Evolutionary conservation across 805 yeast species (phyloP).

Genomic region (Cyberlindnera meyerae): DNA sequence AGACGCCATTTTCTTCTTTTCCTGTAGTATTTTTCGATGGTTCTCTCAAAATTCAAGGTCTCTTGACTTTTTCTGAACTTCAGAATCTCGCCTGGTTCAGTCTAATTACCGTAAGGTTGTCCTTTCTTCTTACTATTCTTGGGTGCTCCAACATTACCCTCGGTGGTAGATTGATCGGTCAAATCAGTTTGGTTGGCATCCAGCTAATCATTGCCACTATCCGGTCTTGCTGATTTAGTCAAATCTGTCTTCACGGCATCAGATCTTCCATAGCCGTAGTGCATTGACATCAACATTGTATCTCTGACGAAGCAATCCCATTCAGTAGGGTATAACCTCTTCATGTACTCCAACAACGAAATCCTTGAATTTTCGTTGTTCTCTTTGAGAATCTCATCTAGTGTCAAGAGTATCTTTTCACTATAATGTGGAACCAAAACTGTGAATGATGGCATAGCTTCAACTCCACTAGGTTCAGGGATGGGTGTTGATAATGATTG

Average conservation of each 20-base stretch:
- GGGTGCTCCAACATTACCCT: no score
- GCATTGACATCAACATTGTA: slow-evolving; percentile 59
- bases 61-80: not conserved
- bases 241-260: slow-evolving; percentile 20
- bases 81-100: no score
- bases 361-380: slow-evolving; percentile 55
- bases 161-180: no score
- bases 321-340: slow-evolving; percentile 64
- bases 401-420: slow-evolving; percentile 71
- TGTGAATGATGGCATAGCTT: slow-evolving; percentile 75
- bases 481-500: slow-evolving; percentile 85
- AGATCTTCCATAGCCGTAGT: slow-evolving; percentile 33
- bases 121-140: no score
- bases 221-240: slow-evolving; percentile 1
- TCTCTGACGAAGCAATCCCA: slow-evolving; percentile 81
- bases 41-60: not conserved
- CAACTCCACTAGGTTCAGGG: slow-evolving; percentile 62
- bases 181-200: no score
- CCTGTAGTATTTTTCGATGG: not conserved
- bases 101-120: no score
- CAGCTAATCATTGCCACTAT: not conserved
- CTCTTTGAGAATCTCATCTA: slow-evolving; percentile 74
- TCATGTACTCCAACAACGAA: slow-evolving; percentile 81
- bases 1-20: not conserved
- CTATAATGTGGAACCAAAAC: slow-evolving; percentile 85